These are phyloP conservation scores for Acanthamoeba sp. DNA, from an alignment of 208 protist genomes.

Conservation along the genomic window DNA sequence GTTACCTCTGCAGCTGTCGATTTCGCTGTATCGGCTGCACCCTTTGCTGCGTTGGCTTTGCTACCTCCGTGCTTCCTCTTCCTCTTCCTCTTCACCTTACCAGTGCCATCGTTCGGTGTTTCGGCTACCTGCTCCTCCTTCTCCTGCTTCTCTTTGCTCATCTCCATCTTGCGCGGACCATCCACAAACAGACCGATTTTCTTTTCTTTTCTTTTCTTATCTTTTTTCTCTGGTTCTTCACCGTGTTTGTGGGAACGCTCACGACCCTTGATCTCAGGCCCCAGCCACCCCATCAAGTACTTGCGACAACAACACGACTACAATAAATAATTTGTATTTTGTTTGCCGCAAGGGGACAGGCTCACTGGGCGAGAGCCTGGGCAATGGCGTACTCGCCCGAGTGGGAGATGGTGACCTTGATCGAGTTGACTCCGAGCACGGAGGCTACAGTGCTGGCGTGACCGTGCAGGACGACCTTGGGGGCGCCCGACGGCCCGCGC, in stretches of 20 bases:
- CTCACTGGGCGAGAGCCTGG: slow-evolving; percentile 51
- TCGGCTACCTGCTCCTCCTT: no score
- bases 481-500: slow-evolving; percentile 71
- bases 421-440: slow-evolving; percentile 10
- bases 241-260: no score
- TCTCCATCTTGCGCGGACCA: no score
- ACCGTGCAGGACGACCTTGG: slow-evolving; percentile 78
- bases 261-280: no score
- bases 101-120: neutral
- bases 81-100: neutral
- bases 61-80: slow-evolving; percentile 50
- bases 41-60: neutral
- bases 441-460: slow-evolving; percentile 64
- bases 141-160: no score
- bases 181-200: no score
- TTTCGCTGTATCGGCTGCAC: neutral
- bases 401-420: slow-evolving; percentile 83
- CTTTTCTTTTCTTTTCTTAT: no score
- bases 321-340: no score
- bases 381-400: slow-evolving; percentile 75
- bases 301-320: no score
- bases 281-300: no score
- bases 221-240: no score
- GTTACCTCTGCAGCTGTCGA: neutral
- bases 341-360: no score